Evolutionary conservation across 2,329 filamentous ascomycete genomes (phyloP).

Genomic region (Pleoardoris graminearum): DNA sequence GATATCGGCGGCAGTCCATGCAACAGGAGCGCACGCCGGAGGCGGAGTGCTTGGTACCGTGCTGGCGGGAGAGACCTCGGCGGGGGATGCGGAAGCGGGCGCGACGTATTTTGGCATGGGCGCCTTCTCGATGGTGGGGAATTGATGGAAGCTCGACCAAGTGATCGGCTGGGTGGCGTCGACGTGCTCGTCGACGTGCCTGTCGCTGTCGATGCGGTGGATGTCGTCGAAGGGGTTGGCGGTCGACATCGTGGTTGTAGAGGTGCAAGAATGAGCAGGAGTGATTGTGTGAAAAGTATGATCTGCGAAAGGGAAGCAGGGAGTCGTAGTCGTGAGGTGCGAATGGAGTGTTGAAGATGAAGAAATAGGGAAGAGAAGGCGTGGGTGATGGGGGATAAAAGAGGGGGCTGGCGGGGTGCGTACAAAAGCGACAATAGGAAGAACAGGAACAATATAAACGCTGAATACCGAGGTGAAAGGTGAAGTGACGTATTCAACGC

Average conservation of each 20-base stretch:
- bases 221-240: slow-evolving; percentile 16
- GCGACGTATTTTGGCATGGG: not conserved
- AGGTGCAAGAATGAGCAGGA: not conserved
- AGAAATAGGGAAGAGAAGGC: too few species aligned
- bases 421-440: slow-evolving; percentile 7
- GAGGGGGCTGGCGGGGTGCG: too few species aligned
- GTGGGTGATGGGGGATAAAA: too few species aligned
- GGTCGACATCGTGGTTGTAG: slow-evolving; percentile 3
- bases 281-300: too few species aligned
- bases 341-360: too few species aligned
- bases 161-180: not conserved
- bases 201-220: not conserved
- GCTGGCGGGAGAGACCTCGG: not conserved
- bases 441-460: slow-evolving; percentile 3
- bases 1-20: slow-evolving; percentile 22
- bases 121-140: slow-evolving; percentile 13
- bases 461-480: slow-evolving; percentile 1
- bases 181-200: not conserved
- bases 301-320: too few species aligned
- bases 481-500: not conserved
- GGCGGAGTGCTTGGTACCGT: not conserved
- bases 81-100: slow-evolving; percentile 1
- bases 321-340: too few species aligned
- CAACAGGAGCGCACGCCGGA: slow-evolving; percentile 7
- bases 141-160: slow-evolving; percentile 7